Evolutionary conservation across 805 yeast species (phyloP).

Genomic region (Metschnikowia kunwiensis): DNA sequence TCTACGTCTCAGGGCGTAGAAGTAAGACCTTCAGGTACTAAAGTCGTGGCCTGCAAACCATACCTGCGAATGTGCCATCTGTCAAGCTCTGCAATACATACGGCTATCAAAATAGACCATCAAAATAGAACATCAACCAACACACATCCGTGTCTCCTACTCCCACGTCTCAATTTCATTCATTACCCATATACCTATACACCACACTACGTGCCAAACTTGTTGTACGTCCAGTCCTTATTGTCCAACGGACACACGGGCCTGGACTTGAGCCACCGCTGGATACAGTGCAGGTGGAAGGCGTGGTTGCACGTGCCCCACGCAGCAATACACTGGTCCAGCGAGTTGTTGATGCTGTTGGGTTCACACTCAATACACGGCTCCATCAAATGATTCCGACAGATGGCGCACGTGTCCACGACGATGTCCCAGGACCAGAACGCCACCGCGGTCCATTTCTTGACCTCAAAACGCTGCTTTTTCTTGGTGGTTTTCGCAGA

Average conservation of each 20-base stretch:
- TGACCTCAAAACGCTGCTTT: conserved; percentile 82
- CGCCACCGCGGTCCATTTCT: conserved; percentile 99
- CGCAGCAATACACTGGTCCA: conserved; percentile 84
- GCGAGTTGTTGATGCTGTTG: conserved; percentile 54
- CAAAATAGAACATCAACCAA: too few species aligned
- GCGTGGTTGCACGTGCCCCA: conserved; percentile 98
- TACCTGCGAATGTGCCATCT: too few species aligned
- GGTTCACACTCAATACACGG: conserved; percentile 97
- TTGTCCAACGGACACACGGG: conserved; percentile 96
- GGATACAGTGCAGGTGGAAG: conserved; percentile 96
- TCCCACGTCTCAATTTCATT: too few species aligned
- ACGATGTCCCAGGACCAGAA: conserved; percentile 98
- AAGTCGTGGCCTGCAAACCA: too few species aligned
- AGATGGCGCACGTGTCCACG: conserved; percentile 95
- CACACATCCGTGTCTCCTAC: too few species aligned
- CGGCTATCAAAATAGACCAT: too few species aligned
- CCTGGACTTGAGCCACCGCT: conserved; percentile 92
- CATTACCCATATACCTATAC: too few species aligned
- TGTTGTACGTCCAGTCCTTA: conserved; percentile 74
- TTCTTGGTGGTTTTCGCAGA: conserved; percentile 27
- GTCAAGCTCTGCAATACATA: too few species aligned
- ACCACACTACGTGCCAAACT: conserved; percentile 74
- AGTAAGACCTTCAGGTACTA: too few species aligned
- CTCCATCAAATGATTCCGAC: conserved; percentile 97
- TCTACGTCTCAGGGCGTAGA: too few species aligned